phyloP scores from a whole-genome alignment of 768 basidiomycete genomes.

The Gautieria morchelliformis region DNA sequence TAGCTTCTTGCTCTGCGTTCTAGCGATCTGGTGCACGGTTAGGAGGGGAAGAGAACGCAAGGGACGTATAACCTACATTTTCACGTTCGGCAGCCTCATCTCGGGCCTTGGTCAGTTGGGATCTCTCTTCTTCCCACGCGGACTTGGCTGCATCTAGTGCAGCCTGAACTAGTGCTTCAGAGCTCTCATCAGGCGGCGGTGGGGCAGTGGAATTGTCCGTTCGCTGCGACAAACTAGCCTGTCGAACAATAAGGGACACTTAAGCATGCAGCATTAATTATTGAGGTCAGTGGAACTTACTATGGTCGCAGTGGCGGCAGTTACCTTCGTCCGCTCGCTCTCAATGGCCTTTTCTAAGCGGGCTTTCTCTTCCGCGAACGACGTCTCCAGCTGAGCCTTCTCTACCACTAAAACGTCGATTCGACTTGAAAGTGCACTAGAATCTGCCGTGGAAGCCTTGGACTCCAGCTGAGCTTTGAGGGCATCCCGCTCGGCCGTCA shows the following conservation, averaged over 20 bases:
- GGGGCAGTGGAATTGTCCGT: not conserved
- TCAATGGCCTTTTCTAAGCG: slow-evolving; percentile 10
- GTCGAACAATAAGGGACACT: not conserved
- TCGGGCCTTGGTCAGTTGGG: slow-evolving; percentile 43
- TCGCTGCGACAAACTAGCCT: not conserved
- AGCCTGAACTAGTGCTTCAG: slow-evolving; percentile 9
- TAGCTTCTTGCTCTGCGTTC: slow-evolving; percentile 35
- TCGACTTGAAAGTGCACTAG: slow-evolving; percentile 24
- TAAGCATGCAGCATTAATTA: slow-evolving; percentile 11
- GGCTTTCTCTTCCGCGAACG: slow-evolving; percentile 27
- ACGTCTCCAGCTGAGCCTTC: slow-evolving; percentile 29
- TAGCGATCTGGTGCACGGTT: slow-evolving; percentile 23
- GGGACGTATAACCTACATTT: slow-evolving; percentile 32
- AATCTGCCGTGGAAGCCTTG: slow-evolving; percentile 14
- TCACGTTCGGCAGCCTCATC: slow-evolving; percentile 50
- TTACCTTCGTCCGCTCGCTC: slow-evolving; percentile 19
- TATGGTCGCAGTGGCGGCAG: slow-evolving; percentile 47
- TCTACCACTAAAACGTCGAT: slow-evolving; percentile 28
- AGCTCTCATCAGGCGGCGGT: slow-evolving; percentile 2
- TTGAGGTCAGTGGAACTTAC: slow-evolving; percentile 22
- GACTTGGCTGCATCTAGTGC: slow-evolving; percentile 25
- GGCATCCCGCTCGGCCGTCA: slow-evolving; percentile 12
- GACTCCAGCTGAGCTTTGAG: slow-evolving; percentile 10
- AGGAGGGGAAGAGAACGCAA: slow-evolving; percentile 3
- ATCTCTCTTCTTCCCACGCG: slow-evolving; percentile 53